A percentile compares a stretch with the other conserved stretches of the same genome.
Conservation (phyloP, 2,329 filamentous ascomycete genomes). For the Colletotrichum simmondsii region DNA sequence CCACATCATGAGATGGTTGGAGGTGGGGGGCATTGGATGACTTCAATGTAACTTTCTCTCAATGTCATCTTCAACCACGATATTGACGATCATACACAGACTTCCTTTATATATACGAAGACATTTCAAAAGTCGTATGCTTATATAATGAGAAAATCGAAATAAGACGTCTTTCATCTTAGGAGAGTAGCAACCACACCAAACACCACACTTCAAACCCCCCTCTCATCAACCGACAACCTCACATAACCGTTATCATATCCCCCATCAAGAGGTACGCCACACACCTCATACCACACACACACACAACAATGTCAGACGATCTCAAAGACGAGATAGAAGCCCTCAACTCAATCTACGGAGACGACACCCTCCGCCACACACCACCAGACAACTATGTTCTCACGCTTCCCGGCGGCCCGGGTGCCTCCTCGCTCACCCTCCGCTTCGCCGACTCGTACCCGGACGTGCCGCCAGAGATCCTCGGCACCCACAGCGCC, state of each 20-base stretch:
- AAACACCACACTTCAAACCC: background rate
- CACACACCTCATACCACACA: background rate
- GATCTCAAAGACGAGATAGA: constrained; percentile 73
- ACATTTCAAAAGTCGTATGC: background rate
- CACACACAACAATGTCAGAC: constrained; percentile 24
- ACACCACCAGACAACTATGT: constrained; percentile 59
- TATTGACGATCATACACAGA: background rate
- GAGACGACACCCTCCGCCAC: constrained; percentile 68
- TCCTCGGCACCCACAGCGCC: constrained; percentile 83
- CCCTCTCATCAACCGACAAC: background rate
- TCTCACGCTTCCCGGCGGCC: constrained; percentile 74
- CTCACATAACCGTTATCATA: background rate
- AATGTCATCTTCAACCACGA: background rate
- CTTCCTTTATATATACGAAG: background rate
- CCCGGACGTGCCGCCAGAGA: constrained; percentile 76
- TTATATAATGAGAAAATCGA: background rate
- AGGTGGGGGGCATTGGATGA: background rate
- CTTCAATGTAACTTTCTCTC: background rate
- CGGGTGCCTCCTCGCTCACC: constrained; percentile 62
- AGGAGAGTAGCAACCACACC: background rate
- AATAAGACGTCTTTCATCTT: background rate
- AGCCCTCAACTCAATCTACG: constrained; percentile 88
- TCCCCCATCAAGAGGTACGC: background rate
- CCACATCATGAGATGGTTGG: background rate
- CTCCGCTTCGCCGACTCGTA: constrained; percentile 80